phyloP scores from a whole-genome alignment of 345 rosid genomes.

The Linum trigynum region DNA sequence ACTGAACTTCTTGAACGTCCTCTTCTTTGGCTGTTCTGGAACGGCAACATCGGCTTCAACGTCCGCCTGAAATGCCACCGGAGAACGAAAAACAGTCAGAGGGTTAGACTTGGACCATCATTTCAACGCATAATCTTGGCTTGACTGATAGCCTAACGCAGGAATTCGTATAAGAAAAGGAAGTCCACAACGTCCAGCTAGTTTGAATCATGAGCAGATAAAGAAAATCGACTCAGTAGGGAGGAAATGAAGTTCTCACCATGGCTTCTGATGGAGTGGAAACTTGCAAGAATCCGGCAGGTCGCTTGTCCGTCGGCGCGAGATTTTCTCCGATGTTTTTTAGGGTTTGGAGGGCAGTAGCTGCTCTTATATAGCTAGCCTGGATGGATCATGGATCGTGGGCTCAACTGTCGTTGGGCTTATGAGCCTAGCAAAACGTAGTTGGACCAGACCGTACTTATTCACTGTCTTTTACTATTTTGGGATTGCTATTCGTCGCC shows the following conservation, averaged over 20 bases:
- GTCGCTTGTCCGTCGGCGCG: background rate
- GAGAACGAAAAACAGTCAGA: background rate
- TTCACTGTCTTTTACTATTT: background rate
- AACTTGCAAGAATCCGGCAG: background rate
- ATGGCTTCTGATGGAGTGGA: background rate
- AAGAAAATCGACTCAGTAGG: background rate
- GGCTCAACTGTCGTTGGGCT: background rate
- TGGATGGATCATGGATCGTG: background rate
- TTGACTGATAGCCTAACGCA: background rate
- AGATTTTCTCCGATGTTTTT: background rate
- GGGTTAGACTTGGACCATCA: background rate
- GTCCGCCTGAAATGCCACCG: background rate
- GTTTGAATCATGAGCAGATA: too few relatives aligned
- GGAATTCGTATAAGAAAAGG: background rate
- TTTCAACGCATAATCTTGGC: background rate
- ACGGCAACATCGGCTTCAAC: background rate
- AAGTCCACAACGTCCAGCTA: background rate
- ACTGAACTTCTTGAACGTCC: constrained; percentile 1
- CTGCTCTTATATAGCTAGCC: background rate
- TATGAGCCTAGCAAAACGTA: background rate
- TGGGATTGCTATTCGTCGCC: too few relatives aligned
- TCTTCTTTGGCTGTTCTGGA: background rate
- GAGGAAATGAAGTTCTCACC: background rate
- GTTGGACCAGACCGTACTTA: background rate
- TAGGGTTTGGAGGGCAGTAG: background rate